phyloP scores from a whole-genome alignment of 371 early-diverging fungal species.

The Rhizopus sp. region DNA sequence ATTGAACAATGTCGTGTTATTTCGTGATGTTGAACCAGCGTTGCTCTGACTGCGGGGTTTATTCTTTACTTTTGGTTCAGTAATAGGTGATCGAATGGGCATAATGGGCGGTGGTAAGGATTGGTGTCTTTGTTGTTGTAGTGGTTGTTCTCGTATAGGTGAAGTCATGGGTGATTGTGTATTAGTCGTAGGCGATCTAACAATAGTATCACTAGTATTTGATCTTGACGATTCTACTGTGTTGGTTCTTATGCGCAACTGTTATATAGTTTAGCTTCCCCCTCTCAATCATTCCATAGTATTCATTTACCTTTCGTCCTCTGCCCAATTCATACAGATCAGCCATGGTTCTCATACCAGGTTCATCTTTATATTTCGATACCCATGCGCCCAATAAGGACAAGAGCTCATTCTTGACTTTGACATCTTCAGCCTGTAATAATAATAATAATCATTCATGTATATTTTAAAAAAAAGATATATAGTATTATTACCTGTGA shows the following conservation, averaged over 20 bases:
- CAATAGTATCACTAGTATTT: background rate
- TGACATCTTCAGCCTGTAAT: constrained; percentile 32
- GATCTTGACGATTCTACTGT: background rate
- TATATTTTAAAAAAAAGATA: background rate
- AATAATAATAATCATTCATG: background rate
- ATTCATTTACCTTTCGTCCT: constrained; percentile 1
- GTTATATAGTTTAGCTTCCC: background rate
- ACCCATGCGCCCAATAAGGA: constrained; percentile 43
- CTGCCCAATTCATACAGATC: constrained; percentile 42
- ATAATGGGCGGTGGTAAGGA: constrained; percentile 31
- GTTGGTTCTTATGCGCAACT: constrained; percentile 6
- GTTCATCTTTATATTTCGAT: constrained; percentile 45
- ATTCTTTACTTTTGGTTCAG: constrained; percentile 14
- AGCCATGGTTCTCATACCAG: constrained; percentile 38
- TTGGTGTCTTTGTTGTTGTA: constrained; percentile 32
- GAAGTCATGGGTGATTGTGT: constrained; percentile 6
- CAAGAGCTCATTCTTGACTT: constrained; percentile 43
- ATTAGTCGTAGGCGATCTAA: background rate
- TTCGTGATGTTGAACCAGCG: constrained; percentile 25
- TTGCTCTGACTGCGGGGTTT: constrained; percentile 21
- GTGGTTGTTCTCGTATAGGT: background rate
- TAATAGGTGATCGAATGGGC: background rate
- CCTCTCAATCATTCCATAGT: background rate
- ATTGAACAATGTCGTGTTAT: constrained; percentile 24
- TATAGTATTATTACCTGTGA: constrained; percentile 29